Percentiles rank a stretch among this genome's conserved stretches.
These are phyloP conservation scores for Xylariomycetidae sp. DNA, from an alignment of 2,329 filamentous ascomycete genomes.

Conservation along the genomic window DNA sequence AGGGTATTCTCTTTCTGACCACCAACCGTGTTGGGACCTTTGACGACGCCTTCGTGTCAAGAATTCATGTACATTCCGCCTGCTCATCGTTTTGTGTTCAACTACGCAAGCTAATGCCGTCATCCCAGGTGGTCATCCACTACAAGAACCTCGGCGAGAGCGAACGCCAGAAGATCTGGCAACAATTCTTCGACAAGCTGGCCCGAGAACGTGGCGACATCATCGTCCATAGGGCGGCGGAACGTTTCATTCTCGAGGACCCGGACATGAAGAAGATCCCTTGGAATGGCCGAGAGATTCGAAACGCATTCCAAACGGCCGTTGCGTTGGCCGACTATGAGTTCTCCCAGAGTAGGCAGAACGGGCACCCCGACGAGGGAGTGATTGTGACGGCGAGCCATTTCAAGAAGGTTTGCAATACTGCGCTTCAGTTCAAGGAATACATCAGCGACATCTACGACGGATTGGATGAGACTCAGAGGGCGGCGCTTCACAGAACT, in stretches of 20 bases:
- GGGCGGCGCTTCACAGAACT: too few relatives aligned
- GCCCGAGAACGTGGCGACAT: constrained; percentile 4
- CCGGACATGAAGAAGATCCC: neutral
- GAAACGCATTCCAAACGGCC: constrained; percentile 9
- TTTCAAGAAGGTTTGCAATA: constrained; percentile 5
- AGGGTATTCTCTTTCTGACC: constrained; percentile 7
- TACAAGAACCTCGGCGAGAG: constrained; percentile 15
- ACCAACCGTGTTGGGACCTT: constrained; percentile 28
- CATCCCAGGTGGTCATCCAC: constrained; percentile 12
- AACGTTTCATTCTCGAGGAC: constrained; percentile 6
- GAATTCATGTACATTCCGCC: constrained; percentile 29
- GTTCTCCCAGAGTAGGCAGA: constrained; percentile 1
- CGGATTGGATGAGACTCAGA: too few relatives aligned
- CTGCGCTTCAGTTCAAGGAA: constrained; percentile 5
- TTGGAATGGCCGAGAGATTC: constrained; percentile 8
- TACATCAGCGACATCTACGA: too few relatives aligned
- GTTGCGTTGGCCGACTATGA: constrained; percentile 7
- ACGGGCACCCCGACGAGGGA: neutral
- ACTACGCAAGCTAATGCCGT: too few relatives aligned
- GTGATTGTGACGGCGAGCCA: constrained; percentile 1
- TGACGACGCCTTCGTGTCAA: constrained; percentile 31
- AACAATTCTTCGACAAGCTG: constrained; percentile 12
- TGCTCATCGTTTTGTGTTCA: too few relatives aligned
- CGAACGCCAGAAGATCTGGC: constrained; percentile 18
- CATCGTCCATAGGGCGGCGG: constrained; percentile 1